Percentiles rank a stretch among this genome's conserved stretches.
These are phyloP conservation scores for Calcarisporium arbuscula DNA, from an alignment of 2,329 filamentous ascomycete species.

Conservation along the genomic window DNA sequence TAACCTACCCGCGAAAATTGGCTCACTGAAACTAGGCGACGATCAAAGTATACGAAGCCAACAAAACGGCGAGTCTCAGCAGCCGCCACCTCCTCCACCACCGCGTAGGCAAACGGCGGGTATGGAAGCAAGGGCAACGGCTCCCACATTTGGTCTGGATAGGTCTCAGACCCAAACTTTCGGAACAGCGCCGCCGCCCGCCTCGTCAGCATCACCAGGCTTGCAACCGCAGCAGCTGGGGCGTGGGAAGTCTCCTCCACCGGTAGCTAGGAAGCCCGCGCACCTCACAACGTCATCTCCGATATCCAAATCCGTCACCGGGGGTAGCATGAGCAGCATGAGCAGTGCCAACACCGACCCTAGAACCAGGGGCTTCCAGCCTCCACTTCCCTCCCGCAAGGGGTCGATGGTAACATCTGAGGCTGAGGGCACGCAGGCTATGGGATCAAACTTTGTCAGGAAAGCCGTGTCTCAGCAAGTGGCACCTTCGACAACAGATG, in stretches of 20 bases:
- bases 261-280: slow-evolving; percentile 57
- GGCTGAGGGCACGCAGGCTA: too few relatives aligned
- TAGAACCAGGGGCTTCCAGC: too few relatives aligned
- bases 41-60: slow-evolving; percentile 22
- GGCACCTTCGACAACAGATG: background rate
- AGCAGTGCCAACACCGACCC: slow-evolving; percentile 16
- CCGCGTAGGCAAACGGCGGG: slow-evolving; percentile 33
- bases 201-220: slow-evolving; percentile 30
- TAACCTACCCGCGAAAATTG: slow-evolving; percentile 38
- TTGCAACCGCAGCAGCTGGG: slow-evolving; percentile 22
- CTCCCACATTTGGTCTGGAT: slow-evolving; percentile 13
- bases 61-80: slow-evolving; percentile 10
- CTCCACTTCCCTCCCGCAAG: slow-evolving; percentile 8
- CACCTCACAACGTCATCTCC: slow-evolving; percentile 36
- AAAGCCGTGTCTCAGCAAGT: slow-evolving; percentile 4
- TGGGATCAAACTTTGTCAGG: too few relatives aligned
- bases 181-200: slow-evolving; percentile 22
- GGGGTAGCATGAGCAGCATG: slow-evolving; percentile 6
- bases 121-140: slow-evolving; percentile 9
- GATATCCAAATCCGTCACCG: slow-evolving; percentile 14
- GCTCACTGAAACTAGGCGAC: slow-evolving; percentile 36
- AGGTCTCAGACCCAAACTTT: slow-evolving; percentile 21
- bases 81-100: slow-evolving; percentile 40
- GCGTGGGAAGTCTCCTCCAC: slow-evolving; percentile 40
- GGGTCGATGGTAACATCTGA: too few relatives aligned